These are phyloP conservation scores for Fusarium sp. DNA, from an alignment of 2,329 filamentous ascomycete species.

Conservation along the genomic window DNA sequence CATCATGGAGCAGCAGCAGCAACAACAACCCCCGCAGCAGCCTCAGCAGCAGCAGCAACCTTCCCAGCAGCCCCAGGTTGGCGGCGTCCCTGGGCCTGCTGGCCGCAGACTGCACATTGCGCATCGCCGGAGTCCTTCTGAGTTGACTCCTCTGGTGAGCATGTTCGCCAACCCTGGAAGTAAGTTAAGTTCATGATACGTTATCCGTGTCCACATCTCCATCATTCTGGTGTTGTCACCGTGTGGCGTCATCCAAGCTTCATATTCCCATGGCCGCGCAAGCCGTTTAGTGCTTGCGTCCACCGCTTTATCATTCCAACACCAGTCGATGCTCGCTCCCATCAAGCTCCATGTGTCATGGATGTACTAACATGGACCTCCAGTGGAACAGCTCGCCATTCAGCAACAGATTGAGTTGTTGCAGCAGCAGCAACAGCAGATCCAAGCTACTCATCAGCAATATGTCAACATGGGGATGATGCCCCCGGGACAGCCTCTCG, in stretches of 20 bases:
- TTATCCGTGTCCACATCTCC: slow-evolving; percentile 7
- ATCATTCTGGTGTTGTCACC: background rate
- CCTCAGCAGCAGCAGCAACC: slow-evolving; percentile 57
- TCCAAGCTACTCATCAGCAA: slow-evolving; percentile 94
- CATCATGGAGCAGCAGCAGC: slow-evolving; percentile 65
- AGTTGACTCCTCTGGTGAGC: slow-evolving; percentile 97
- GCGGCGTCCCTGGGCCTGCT: slow-evolving; percentile 73
- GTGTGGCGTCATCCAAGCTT: slow-evolving; percentile 14
- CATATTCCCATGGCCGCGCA: background rate
- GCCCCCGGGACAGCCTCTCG: slow-evolving; percentile 78
- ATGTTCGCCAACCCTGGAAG: slow-evolving; percentile 73
- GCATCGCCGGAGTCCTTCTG: slow-evolving; percentile 94
- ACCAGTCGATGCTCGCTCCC: background rate
- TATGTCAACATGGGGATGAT: slow-evolving; percentile 98
- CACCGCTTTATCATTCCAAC: background rate
- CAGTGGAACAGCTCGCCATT: slow-evolving; percentile 97
- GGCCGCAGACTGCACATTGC: slow-evolving; percentile 96
- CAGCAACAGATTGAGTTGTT: slow-evolving; percentile 98
- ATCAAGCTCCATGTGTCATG: slow-evolving; percentile 4
- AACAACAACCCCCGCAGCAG: slow-evolving; percentile 64
- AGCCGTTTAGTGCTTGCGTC: background rate
- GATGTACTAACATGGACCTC: slow-evolving; percentile 35
- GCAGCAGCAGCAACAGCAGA: slow-evolving; percentile 97
- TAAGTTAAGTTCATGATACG: slow-evolving; percentile 61
- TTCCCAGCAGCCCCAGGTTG: slow-evolving; percentile 58